Percentiles rank a stretch among this genome's conserved stretches.
Evolutionary conservation across 2,329 filamentous ascomycete species (phyloP).

Genomic region (Talaromyces albobiverticillius): DNA sequence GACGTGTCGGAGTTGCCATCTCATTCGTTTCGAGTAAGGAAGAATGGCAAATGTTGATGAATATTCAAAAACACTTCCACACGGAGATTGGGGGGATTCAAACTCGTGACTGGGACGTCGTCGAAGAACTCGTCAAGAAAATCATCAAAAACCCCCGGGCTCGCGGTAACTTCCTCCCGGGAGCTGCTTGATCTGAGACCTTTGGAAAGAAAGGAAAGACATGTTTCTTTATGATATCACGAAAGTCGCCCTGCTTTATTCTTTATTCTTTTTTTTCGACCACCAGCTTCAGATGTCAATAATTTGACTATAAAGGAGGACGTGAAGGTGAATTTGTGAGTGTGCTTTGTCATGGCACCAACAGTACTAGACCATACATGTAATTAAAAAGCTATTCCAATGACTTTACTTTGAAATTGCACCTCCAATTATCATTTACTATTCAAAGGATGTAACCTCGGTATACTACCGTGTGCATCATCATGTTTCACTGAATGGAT

Average conservation of each 20-base stretch:
- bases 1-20: constrained; percentile 92
- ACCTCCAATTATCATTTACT: not conserved
- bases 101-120: constrained; percentile 84
- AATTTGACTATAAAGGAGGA: not conserved
- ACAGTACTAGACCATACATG: constrained; percentile 1
- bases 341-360: not conserved
- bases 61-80: constrained; percentile 76
- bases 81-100: constrained; percentile 79
- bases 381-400: not conserved
- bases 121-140: constrained; percentile 76
- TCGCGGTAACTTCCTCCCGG: constrained; percentile 33
- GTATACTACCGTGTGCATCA: too few species aligned
- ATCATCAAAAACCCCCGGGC: constrained; percentile 64
- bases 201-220: not conserved
- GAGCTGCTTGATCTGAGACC: not conserved
- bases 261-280: not conserved
- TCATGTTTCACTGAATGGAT: too few species aligned
- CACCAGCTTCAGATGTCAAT: not conserved
- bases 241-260: not conserved
- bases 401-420: not conserved
- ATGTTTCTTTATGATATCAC: constrained; percentile 7
- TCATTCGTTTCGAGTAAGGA: constrained; percentile 86
- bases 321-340: not conserved
- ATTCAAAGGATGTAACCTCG: too few species aligned
- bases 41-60: constrained; percentile 73